Evolutionary conservation across 2,329 filamentous ascomycete genomes (phyloP), one percentile per base, ranked within the genome.

Genomic region (Cladophialophora chaetospira): DNA sequence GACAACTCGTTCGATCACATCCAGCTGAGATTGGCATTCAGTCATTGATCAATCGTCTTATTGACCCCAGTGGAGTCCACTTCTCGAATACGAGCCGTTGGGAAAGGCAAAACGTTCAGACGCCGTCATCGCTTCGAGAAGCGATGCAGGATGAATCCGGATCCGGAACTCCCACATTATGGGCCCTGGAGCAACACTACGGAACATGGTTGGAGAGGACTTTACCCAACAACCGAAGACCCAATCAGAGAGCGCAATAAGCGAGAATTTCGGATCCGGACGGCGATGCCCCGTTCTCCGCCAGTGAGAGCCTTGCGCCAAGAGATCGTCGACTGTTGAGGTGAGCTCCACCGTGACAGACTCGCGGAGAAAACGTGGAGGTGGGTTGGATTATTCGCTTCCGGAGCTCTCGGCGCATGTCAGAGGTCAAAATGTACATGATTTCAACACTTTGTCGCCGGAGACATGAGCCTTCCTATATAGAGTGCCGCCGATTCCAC

Each of bases 371-470:
- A 29, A 46, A 46, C 28, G 26, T 51, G 53, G 53, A 47, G 42
- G 11, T n/a, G 11, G 31, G 33, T 40, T 46, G 29, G 53, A 38
- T 31, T 45, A 3, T 44, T 52, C 53, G 47, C 40, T 45, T 51
- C 38, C 23, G 46, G 8, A 25, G 15, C 21, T 17, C 53, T 57
- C 31, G 53, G 53, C 53, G 25, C 47, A 57, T 57, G 53, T 57
- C 53, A 57, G 46, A 42, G 48, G 26, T 19, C 19, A 29, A 31
- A 5, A 36, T 44, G n/a, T n/a, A 8, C 36, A 40, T 21, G 36
- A 40, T 40, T 5, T 29, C 48, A 43, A 51, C 35, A 3, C 25
- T 19, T 31, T 13, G 31, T 31, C n/a, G 9, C 23, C 31, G 21
- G 23, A 28, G 23, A 4, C 8, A 29, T 43, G 36, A 13, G 38